Conservation (phyloP, 192 early-diverging fungal species). For the Entomortierella beljakovae region DNA sequence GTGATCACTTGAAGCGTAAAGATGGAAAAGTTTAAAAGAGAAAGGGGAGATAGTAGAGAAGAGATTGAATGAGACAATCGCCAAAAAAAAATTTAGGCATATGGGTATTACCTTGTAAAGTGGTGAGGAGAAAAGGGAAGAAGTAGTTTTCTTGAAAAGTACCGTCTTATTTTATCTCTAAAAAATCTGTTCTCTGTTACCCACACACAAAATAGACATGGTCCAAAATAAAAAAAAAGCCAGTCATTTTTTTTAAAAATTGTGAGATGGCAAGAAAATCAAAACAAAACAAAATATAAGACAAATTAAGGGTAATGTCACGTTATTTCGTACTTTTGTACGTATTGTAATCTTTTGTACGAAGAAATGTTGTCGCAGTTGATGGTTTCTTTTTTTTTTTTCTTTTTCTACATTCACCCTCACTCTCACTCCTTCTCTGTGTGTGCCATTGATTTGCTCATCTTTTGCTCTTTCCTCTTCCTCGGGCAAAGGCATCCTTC, state of each 20-base stretch:
- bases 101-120: conserved; percentile 43
- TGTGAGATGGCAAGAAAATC: no score
- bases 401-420: not conserved
- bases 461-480: not conserved
- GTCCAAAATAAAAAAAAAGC: no score
- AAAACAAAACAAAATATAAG: no score
- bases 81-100: conserved; percentile 1
- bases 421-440: not conserved
- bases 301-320: no score
- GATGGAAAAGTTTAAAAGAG: not conserved
- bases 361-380: no score
- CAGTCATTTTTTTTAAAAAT: no score
- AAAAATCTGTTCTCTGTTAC: no score
- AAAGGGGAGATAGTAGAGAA: no score
- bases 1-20: no score
- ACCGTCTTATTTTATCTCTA: conserved; percentile 27
- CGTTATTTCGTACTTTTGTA: no score
- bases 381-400: not conserved
- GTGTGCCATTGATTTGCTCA: not conserved
- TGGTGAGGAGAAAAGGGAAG: conserved; percentile 51
- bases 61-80: not conserved
- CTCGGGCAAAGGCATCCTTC: not conserved
- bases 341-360: no score
- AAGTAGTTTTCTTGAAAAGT: conserved; percentile 4
- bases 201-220: not conserved